phyloP scores from a whole-genome alignment of 345 rosid species.

The Citrus sp. region DNA sequence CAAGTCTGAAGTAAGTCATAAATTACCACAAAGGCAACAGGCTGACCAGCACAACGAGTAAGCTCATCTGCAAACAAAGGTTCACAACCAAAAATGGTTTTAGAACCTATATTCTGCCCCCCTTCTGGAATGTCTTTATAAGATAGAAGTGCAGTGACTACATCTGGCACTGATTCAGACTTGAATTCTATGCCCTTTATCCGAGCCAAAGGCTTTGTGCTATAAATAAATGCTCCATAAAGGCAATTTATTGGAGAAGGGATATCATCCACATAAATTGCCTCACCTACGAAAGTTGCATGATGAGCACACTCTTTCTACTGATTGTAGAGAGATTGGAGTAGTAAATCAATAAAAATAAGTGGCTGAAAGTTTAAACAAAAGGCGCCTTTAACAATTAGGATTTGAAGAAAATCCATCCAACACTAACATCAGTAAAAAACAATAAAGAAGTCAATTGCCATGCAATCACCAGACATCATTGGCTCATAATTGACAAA shows the following conservation, averaged over 20 bases:
- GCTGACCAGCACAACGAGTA: slow-evolving; percentile 60
- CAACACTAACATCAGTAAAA: neutral
- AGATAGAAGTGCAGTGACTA: slow-evolving; percentile 52
- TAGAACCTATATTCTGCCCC: slow-evolving; percentile 69
- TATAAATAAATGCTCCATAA: slow-evolving; percentile 81
- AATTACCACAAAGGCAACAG: slow-evolving; percentile 80
- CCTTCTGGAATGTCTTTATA: slow-evolving; percentile 63
- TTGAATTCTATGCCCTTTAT: slow-evolving; percentile 51
- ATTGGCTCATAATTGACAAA: neutral
- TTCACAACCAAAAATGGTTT: slow-evolving; percentile 40
- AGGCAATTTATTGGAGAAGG: slow-evolving; percentile 70
- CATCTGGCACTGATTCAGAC: slow-evolving; percentile 32
- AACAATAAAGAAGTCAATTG: neutral
- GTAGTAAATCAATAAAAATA: neutral
- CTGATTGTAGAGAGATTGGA: neutral
- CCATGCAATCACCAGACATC: neutral
- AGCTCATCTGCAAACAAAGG: slow-evolving; percentile 70
- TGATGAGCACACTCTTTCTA: slow-evolving; percentile 8
- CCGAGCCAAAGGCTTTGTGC: slow-evolving; percentile 70
- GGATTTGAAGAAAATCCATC: neutral
- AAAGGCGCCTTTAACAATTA: neutral
- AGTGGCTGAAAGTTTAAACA: neutral
- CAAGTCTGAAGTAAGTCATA: neutral
- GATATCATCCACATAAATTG: slow-evolving; percentile 91
- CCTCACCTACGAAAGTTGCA: slow-evolving; percentile 62